Evolutionary conservation across 352 stramenopile species (phyloP), one percentile per base, ranked within the genome.

Genomic region (Globisporangium okanoganense): DNA sequence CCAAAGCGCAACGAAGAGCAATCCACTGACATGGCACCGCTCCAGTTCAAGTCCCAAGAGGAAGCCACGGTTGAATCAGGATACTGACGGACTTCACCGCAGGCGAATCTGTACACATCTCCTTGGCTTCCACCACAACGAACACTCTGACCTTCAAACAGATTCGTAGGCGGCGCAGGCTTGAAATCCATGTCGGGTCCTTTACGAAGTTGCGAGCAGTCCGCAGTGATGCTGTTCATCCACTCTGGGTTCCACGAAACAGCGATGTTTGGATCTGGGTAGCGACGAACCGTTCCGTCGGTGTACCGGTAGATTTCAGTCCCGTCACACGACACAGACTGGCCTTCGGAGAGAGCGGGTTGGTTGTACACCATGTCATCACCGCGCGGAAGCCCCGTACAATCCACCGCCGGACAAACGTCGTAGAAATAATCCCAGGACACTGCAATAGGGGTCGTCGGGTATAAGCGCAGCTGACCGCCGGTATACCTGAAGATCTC

Each of bases 351-450:
- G 2, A 69, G 29, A 12, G 44, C 7, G 7, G 27, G 57, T 13
- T 57, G 49, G 24, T 67, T 67, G 25, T 67, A 53, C 14, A 7
- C 12, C 69, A 76, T 76, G 41, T 73, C 65, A 20, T 53, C 31
- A 12, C 69, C 65, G n/a, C 8, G 20, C 0, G 61, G 40, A 9
- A 76, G 29, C 2, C 47, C 47, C n/a, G 65, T 64, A 38, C 69
- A 71, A 55, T 73, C 65, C 4, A 76, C 62, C 2, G 55, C 35
- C 18, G 62, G 10, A 43, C 49, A 40, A 10, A 41, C 38, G 2
- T 18, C 10, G 51, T 58, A 76, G 35, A 52, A 40, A 12, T 48
- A 22, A 27, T 76, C 69, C 69, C 69, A 76, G 16, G 69, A 76
- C n/a, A 41, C n/a, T 16, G 62, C 65, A 27, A 76, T 70, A 16